Base-by-base conservation (phyloP, 1,139 yeast genomes). In the Sugiyamaella neomexicana region DNA sequence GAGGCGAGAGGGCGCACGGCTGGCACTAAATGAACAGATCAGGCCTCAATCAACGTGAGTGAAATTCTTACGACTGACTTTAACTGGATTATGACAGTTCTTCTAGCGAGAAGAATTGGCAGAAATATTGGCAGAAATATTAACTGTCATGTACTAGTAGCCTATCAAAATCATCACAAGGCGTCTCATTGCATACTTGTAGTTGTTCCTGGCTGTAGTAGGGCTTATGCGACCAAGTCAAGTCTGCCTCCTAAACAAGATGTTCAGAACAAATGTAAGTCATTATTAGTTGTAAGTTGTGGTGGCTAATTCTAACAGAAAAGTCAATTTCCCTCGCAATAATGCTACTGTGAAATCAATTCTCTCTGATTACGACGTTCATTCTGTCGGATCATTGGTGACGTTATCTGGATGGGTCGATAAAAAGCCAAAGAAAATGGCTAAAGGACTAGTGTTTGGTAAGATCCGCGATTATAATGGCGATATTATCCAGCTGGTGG, bases 381-480 rank as follows among this genome's bases (percentile, higher is more conserved):
- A 29, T 5, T 36, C 46, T 32, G n/a, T 9, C 17, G 44, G 49
- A 15, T 40, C 53, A 39, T 12, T 27, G 10, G 38, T 41, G 5
- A 61, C 61, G 3, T 63, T 88, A 17, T 80, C 86, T 63, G 98
- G 98, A 0, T 95, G 96, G 87, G 78, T 91, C 23, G 82, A 89
- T 64, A 76, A 80, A 39, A 84, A 85, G 61, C 93, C 96, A 0
- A 78, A 80, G 68, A 77, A 80, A 72, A 70, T 83, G 20, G 78
- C 85, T n/a, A 80, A 80, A 54, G 70, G 70, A 10, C 70, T 85
- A 42, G 74, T 77, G 2, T 91, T 91, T 74, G 95, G 87, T 1
- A 82, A 80, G 34, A 69, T 91, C 25, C 75, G 98, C 59, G 98
- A 90, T 68, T 65, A 75, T 29, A 74, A 81, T 53, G 97, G 97